These are phyloP conservation scores for Diaporthe citri DNA, from an alignment of 2,329 filamentous ascomycete genomes.

Conservation along the genomic window DNA sequence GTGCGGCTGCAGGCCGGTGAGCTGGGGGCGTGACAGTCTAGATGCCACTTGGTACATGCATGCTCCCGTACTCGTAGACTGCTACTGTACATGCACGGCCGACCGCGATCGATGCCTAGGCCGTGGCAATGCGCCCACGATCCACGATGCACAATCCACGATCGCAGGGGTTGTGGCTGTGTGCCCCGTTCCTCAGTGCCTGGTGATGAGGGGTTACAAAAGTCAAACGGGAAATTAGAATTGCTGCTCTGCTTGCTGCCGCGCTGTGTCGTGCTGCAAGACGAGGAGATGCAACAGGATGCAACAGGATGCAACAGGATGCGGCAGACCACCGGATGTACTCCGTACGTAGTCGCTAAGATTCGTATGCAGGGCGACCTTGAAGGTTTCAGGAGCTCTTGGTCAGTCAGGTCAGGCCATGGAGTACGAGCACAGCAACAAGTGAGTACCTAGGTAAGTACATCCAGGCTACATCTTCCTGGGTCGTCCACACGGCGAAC, in stretches of 20 bases:
- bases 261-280: background rate
- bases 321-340: background rate
- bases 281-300: background rate
- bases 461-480: background rate
- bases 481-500: background rate
- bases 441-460: background rate
- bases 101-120: conserved; percentile 1
- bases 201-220: conserved; percentile 12
- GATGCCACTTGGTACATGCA: background rate
- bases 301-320: background rate
- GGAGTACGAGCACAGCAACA: background rate
- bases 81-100: background rate
- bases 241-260: background rate
- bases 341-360: background rate
- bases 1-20: conserved; percentile 6
- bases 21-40: background rate
- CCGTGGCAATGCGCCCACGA: background rate
- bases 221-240: conserved; percentile 19
- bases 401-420: background rate
- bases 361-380: conserved; percentile 18
- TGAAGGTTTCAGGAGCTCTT: conserved; percentile 23
- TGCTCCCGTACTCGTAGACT: background rate
- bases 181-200: background rate
- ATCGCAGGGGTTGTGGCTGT: conserved; percentile 24
- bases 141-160: background rate